Base-by-base conservation (phyloP, 1,284 basidiomycete species). In the Calocybe gambosa region DNA sequence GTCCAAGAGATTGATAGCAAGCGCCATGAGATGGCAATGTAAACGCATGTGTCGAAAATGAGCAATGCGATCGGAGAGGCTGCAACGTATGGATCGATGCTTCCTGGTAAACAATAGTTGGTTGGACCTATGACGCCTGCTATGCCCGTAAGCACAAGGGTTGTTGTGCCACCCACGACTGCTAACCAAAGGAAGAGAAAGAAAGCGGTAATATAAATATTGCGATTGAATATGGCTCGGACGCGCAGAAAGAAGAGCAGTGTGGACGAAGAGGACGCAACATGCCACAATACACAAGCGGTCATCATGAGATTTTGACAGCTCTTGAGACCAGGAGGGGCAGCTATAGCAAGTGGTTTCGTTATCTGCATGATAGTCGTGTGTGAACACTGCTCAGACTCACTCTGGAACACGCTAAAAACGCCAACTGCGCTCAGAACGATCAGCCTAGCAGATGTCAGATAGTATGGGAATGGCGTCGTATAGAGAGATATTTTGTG, bases 231-330 rank as follows among this genome's bases (percentile, higher is more conserved):
- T 29, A 29, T 26, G 46, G 42, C 42, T 49, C 8, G 21, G 42
- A 23, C 16, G 2, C 28, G 28, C 28, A 29, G 13, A 10, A 29
- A 29, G 13, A 29, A 29, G 13, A 29, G 28, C 3, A 29, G 13
- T 10, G 28, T 18, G 42, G 20, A 42, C 1, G 37, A 46, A 15
- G 44, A 46, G 5, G 39, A 31, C 12, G 37, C 29, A 19, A 46
- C 16, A 18, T 46, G 36, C 15, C 39, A 38, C 34, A 31, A 16
- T 9, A 26, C 20, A 16, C 42, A 43, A 35, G 49, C 76, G 80
- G 61, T 57, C 84, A 82, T 63, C 23, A 35, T 31, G 20, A 26
- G 12, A 3, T n/a, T 25, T 10, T 36, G 42, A 19, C 42, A 43
- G 16, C 12, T 18, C 18, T 18, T 23, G 21, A 15, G 13, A 34